phyloP scores from a whole-genome alignment of 768 basidiomycete genomes.

The Pisolithus tinctorius region DNA sequence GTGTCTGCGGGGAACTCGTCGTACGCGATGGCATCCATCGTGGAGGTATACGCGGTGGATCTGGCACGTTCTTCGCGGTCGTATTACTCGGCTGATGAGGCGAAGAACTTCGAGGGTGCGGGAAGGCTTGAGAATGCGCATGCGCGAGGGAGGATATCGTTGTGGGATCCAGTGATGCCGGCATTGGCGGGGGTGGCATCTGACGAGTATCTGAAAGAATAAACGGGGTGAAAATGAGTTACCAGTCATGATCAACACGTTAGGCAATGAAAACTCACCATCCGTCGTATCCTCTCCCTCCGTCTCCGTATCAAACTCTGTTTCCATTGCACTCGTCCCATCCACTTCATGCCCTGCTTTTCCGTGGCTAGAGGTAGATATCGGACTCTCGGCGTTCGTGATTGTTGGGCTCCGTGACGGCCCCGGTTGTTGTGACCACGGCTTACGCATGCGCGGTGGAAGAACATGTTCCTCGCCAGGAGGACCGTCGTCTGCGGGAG shows the following conservation, averaged over 20 bases:
- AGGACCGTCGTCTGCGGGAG: slow-evolving; percentile 1
- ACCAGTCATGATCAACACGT: slow-evolving; percentile 7
- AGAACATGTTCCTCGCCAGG: slow-evolving; percentile 30
- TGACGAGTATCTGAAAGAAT: slow-evolving; percentile 26
- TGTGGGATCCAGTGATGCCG: slow-evolving; percentile 37
- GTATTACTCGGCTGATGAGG: slow-evolving; percentile 10
- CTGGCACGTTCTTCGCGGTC: slow-evolving; percentile 5
- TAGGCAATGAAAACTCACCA: slow-evolving; percentile 12
- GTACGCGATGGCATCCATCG: slow-evolving; percentile 9
- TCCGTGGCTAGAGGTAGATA: slow-evolving; percentile 5
- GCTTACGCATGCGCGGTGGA: slow-evolving; percentile 62
- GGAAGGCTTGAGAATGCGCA: slow-evolving; percentile 9
- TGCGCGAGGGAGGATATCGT: slow-evolving; percentile 25
- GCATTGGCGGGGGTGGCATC: slow-evolving; percentile 50
- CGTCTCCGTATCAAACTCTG: slow-evolving; percentile 27
- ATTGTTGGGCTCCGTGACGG: slow-evolving; percentile 9
- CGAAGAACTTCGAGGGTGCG: slow-evolving; percentile 9
- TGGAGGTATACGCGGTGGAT: slow-evolving; percentile 7
- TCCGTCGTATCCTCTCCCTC: slow-evolving; percentile 17
- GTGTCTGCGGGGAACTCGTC: slow-evolving; percentile 4
- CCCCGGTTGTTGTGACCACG: slow-evolving; percentile 22
- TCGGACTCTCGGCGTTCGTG: slow-evolving; percentile 15
- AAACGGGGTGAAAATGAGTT: background rate
- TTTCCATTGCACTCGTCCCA: slow-evolving; percentile 20
- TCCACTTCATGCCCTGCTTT: slow-evolving; percentile 9